phyloP scores from a whole-genome alignment of 2,329 filamentous ascomycete genomes.

The Alternaria conjuncta region DNA sequence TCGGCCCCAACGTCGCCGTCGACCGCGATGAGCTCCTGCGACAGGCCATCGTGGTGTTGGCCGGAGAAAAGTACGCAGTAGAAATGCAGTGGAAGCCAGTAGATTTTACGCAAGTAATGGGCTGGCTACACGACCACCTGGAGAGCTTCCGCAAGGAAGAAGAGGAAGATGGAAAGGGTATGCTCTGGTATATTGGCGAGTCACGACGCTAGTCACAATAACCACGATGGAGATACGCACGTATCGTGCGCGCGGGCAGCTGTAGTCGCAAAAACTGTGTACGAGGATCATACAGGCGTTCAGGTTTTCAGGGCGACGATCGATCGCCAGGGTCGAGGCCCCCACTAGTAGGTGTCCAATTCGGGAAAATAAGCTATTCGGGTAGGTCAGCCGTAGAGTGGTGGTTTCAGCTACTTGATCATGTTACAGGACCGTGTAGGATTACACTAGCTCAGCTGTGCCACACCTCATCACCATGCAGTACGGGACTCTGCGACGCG shows the following conservation, averaged over 20 bases:
- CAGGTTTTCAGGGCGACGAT: constrained; percentile 6
- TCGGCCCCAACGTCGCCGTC: constrained; percentile 22
- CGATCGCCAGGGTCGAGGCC: constrained; percentile 7
- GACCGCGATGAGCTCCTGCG: constrained; percentile 42
- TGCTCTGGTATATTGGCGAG: constrained; percentile 37
- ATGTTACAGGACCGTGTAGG: constrained; percentile 22
- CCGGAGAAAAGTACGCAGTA: constrained; percentile 38
- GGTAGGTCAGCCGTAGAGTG: constrained; percentile 19
- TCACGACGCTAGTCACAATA: background rate
- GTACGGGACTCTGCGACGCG: background rate
- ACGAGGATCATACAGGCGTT: constrained; percentile 15
- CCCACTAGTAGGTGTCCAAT: constrained; percentile 8
- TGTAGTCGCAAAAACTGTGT: constrained; percentile 14
- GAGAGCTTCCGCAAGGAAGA: constrained; percentile 35
- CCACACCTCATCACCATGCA: background rate
- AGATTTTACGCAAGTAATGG: constrained; percentile 38
- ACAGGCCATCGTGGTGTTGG: constrained; percentile 43
- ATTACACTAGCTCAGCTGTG: constrained; percentile 19
- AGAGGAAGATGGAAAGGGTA: constrained; percentile 36
- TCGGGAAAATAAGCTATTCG: constrained; percentile 12
- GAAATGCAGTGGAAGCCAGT: constrained; percentile 42
- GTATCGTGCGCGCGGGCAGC: background rate
- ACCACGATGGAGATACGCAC: constrained; percentile 1
- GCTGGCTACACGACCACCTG: constrained; percentile 38
- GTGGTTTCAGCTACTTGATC: constrained; percentile 21